Conservation (phyloP, 2,329 filamentous ascomycete species). For the Fusarium lateritium region DNA sequence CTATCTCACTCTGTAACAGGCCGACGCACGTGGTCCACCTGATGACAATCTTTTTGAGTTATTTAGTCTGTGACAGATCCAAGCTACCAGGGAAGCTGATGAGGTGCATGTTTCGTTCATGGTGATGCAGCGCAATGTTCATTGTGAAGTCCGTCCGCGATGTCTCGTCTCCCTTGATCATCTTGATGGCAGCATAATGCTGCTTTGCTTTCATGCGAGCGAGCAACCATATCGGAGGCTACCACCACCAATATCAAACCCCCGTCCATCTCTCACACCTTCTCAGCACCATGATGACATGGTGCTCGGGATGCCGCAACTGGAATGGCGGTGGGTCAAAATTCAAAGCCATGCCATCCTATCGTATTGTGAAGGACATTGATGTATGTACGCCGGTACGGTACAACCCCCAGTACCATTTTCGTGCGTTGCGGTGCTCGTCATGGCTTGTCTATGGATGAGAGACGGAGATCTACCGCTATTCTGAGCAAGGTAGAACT, state of each 20-base stretch:
- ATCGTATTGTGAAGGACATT: conserved; percentile 30
- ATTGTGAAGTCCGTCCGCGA: conserved; percentile 14
- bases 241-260: conserved; percentile 14
- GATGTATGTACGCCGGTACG: conserved; percentile 3
- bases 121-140: conserved; percentile 25
- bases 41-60: conserved; percentile 18
- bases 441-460: conserved; percentile 28
- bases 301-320: conserved; percentile 48
- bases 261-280: conserved; percentile 24
- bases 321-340: conserved; percentile 49
- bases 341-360: conserved; percentile 31
- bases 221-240: conserved; percentile 20
- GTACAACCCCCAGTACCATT: conserved; percentile 12
- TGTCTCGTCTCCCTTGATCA: conserved; percentile 1
- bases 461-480: conserved; percentile 43
- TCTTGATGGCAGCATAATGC: conserved; percentile 23
- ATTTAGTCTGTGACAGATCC: conserved; percentile 25
- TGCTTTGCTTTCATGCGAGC: conserved; percentile 28
- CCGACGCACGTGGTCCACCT: conserved; percentile 32
- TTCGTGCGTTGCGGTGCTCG: conserved; percentile 29
- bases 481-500: conserved; percentile 39
- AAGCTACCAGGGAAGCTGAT: conserved; percentile 4
- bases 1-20: conserved; percentile 32
- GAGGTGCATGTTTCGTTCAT: conserved; percentile 29
- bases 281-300: conserved; percentile 41